Percentiles rank a stretch among this genome's conserved stretches.
Conservation (phyloP, 345 rosid genomes). For the Clausena lansium region DNA sequence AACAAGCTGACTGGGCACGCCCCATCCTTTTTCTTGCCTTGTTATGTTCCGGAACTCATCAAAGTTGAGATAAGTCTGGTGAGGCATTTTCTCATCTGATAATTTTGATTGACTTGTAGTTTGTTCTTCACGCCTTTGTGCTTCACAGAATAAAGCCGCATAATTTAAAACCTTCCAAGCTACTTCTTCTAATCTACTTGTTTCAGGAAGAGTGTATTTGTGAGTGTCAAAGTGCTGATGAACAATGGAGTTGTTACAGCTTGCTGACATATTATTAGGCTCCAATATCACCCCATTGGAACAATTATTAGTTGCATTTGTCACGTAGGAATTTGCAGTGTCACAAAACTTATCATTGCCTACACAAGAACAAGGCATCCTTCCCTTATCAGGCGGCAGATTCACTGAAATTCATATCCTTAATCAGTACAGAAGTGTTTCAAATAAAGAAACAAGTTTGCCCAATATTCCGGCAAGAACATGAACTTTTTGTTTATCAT, state of each 20-base stretch:
- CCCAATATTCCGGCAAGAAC: not conserved
- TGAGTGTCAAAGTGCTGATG: conserved; percentile 32
- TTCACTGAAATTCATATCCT: conserved; percentile 31
- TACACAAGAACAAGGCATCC: conserved; percentile 11
- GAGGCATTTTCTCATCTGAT: conserved; percentile 29
- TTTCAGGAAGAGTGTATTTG: conserved; percentile 36
- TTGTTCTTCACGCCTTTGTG: conserved; percentile 29
- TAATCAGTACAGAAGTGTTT: not conserved
- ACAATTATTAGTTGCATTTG: conserved; percentile 17
- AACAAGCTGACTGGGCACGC: conserved; percentile 36
- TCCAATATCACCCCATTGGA: conserved; percentile 36
- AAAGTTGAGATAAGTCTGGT: conserved; percentile 50
- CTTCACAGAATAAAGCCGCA: conserved; percentile 43
- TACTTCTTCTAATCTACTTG: conserved; percentile 44
- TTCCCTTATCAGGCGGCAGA: conserved; percentile 18
- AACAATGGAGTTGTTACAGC: conserved; percentile 29
- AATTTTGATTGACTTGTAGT: conserved; percentile 17
- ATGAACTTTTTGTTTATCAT: not conserved
- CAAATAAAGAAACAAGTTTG: not conserved
- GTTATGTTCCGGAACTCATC: conserved; percentile 56
- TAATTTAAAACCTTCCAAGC: conserved; percentile 44
- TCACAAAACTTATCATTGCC: conserved; percentile 18
- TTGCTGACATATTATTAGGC: conserved; percentile 31
- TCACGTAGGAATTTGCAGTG: conserved; percentile 4
- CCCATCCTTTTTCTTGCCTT: conserved; percentile 42